These are phyloP conservation scores for Diaporthe capsici DNA, from an alignment of 2,329 filamentous ascomycete genomes.

Conservation along the genomic window DNA sequence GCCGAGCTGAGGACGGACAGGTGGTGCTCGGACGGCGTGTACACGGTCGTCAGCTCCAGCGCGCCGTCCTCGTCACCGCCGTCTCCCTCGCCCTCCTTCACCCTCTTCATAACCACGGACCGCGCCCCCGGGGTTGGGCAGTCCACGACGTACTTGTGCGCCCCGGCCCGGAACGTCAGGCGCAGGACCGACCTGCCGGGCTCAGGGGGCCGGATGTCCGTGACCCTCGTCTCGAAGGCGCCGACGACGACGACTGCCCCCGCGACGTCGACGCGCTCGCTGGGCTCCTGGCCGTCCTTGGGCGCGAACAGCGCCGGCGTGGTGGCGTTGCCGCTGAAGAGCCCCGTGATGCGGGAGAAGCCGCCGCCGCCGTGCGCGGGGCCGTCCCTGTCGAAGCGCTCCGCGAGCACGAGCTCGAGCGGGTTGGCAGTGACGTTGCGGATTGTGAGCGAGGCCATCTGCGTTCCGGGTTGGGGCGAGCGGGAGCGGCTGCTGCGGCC, in stretches of 20 bases:
- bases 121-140: constrained; percentile 73
- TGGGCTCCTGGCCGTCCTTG: constrained; percentile 49
- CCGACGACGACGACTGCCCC: constrained; percentile 71
- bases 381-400: constrained; percentile 34
- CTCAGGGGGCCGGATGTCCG: constrained; percentile 73
- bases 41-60: constrained; percentile 76
- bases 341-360: constrained; percentile 49
- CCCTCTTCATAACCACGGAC: constrained; percentile 54
- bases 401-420: constrained; percentile 38
- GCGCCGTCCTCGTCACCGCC: constrained; percentile 16
- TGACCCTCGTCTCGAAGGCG: constrained; percentile 76
- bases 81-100: not conserved
- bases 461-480: not conserved
- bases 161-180: constrained; percentile 77
- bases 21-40: constrained; percentile 68
- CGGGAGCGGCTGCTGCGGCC: constrained; percentile 27
- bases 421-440: constrained; percentile 40
- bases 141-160: constrained; percentile 79
- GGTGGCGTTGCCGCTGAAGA: constrained; percentile 55
- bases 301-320: constrained; percentile 46
- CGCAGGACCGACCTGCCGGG: constrained; percentile 76
- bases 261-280: constrained; percentile 69
- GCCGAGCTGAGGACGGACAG: constrained; percentile 79
- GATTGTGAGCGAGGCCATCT: constrained; percentile 41
- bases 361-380: constrained; percentile 18